These are phyloP conservation scores for Tripterygium wilfordii DNA, from an alignment of 177 flowering plant genomes.

Conservation along the genomic window DNA sequence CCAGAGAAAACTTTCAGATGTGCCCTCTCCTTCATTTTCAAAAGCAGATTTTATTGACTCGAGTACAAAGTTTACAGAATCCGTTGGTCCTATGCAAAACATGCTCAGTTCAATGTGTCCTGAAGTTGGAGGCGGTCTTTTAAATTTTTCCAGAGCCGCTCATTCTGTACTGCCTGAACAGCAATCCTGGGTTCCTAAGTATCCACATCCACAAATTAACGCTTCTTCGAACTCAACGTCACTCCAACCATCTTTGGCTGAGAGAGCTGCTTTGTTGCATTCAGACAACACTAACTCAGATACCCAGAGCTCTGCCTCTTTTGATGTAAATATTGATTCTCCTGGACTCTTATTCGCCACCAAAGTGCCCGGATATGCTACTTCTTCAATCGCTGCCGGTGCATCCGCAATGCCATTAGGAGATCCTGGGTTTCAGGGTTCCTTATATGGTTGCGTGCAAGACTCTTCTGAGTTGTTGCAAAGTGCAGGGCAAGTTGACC, in stretches of 20 bases:
- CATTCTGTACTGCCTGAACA: constrained; percentile 44
- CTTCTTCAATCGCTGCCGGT: constrained; percentile 36
- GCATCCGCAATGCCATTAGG: constrained; percentile 36
- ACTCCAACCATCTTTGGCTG: constrained; percentile 32
- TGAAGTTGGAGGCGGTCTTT: constrained; percentile 40
- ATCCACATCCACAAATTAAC: constrained; percentile 30
- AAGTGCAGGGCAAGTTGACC: constrained; percentile 42
- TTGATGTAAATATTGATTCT: constrained; percentile 63
- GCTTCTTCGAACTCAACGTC: constrained; percentile 37
- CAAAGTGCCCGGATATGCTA: constrained; percentile 36
- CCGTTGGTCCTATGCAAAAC: constrained; percentile 36
- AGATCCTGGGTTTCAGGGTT: constrained; percentile 45
- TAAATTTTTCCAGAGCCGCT: constrained; percentile 31
- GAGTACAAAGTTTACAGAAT: constrained; percentile 28
- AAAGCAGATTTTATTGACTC: constrained; percentile 50
- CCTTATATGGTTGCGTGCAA: constrained; percentile 41
- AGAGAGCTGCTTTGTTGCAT: constrained; percentile 43
- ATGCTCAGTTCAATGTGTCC: constrained; percentile 44
- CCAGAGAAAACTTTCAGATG: constrained; percentile 40
- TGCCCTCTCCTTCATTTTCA: constrained; percentile 40
- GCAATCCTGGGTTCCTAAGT: constrained; percentile 51
- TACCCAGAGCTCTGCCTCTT: constrained; percentile 47
- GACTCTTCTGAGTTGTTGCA: constrained; percentile 50
- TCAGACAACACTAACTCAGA: constrained; percentile 43
- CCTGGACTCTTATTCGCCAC: constrained; percentile 50